A percentile compares a stretch with the other conserved stretches of the same genome.
Evolutionary conservation across 164 flowering plant species (phyloP).

Genomic region (Magnolia sinica): DNA sequence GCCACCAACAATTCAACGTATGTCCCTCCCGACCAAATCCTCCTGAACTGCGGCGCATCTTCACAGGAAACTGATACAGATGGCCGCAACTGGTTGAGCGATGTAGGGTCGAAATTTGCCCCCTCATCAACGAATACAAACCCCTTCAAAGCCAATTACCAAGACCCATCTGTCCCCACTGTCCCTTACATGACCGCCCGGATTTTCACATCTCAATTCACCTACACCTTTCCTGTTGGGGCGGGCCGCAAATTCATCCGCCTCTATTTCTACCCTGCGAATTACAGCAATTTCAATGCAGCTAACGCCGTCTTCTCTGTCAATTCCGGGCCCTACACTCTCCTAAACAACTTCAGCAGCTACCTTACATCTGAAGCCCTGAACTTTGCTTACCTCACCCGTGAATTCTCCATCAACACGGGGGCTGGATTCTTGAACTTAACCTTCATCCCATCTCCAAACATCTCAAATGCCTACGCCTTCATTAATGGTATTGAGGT

Average conservation of each 20-base stretch:
- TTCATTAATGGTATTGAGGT: conserved; percentile 94
- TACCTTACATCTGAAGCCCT: conserved; percentile 47
- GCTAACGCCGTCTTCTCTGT: conserved; percentile 53
- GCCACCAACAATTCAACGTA: conserved; percentile 6
- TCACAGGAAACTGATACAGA: neutral
- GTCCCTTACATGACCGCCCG: conserved; percentile 85
- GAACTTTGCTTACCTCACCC: conserved; percentile 46
- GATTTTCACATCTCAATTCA: conserved; percentile 51
- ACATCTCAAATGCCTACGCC: conserved; percentile 45
- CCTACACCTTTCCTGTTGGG: conserved; percentile 69
- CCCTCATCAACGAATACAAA: conserved; percentile 28
- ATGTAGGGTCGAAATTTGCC: conserved; percentile 55
- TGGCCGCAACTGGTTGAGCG: conserved; percentile 54
- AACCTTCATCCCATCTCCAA: conserved; percentile 41
- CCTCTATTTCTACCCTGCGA: conserved; percentile 57
- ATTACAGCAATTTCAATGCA: conserved; percentile 23
- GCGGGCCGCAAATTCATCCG: conserved; percentile 78
- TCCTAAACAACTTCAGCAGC: conserved; percentile 62
- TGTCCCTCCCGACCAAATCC: conserved; percentile 10
- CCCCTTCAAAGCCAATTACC: conserved; percentile 40
- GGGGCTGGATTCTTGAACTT: conserved; percentile 24
- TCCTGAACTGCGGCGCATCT: conserved; percentile 9
- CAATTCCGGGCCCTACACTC: conserved; percentile 41
- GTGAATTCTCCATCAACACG: conserved; percentile 37
- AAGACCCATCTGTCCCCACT: conserved; percentile 45